Evolutionary conservation across 208 protist species (phyloP).

Genomic region (Trypanosoma congolense): DNA sequence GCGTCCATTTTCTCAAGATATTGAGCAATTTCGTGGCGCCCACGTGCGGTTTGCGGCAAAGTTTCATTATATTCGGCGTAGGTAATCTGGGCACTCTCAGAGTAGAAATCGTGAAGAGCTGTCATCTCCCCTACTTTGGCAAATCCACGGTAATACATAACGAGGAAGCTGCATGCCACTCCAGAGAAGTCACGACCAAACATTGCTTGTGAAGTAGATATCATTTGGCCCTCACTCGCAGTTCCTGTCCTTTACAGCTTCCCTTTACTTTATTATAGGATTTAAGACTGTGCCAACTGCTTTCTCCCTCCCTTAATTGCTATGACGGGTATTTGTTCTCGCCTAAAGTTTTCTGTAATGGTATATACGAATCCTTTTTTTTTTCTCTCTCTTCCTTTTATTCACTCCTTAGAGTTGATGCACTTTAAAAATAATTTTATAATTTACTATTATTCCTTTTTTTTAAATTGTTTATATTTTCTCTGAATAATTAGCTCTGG

Average conservation of each 20-base stretch:
- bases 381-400: neutral
- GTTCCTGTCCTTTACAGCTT: too few relatives aligned
- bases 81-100: conserved; percentile 46
- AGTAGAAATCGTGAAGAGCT: conserved; percentile 61
- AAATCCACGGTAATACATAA: conserved; percentile 78
- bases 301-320: neutral
- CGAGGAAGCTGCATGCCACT: conserved; percentile 67
- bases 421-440: too few relatives aligned
- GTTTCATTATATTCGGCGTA: conserved; percentile 57
- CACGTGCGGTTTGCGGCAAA: conserved; percentile 36
- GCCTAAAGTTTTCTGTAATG: too few relatives aligned
- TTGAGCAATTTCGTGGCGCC: conserved; percentile 40
- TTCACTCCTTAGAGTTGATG: neutral
- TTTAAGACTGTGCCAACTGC: too few relatives aligned
- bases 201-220: conserved; percentile 12
- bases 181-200: conserved; percentile 37
- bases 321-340: too few relatives aligned
- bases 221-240: neutral
- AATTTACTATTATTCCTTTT: too few relatives aligned
- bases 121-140: conserved; percentile 41
- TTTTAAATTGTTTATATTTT: too few relatives aligned
- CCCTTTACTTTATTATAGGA: too few relatives aligned
- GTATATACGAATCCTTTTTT: too few relatives aligned
- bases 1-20: conserved; percentile 51
- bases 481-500: neutral